Percentiles rank a stretch among this genome's conserved stretches.
phyloP scores from a whole-genome alignment of 2,329 filamentous ascomycete genomes.

The Claviceps monticola region DNA sequence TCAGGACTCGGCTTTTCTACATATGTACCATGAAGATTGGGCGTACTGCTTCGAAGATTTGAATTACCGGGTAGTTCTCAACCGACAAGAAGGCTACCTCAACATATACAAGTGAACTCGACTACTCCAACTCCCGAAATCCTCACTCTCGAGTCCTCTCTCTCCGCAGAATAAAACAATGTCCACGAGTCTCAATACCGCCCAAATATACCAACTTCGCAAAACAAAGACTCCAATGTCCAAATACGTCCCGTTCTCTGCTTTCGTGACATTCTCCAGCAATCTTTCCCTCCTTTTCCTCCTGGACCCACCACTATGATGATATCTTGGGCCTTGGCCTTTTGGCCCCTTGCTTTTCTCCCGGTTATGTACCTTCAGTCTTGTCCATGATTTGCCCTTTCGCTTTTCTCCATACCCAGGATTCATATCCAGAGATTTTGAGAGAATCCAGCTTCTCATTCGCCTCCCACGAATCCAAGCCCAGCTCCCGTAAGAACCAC shows the following conservation, averaged over 20 bases:
- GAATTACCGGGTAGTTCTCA: neutral
- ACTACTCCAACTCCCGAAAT: neutral
- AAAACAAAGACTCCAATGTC: neutral
- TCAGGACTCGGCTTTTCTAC: too few species aligned
- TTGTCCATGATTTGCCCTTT: too few species aligned
- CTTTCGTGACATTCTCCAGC: neutral
- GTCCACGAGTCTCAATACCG: neutral
- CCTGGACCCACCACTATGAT: too few species aligned
- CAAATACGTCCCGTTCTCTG: neutral
- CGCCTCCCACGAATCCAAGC: slow-evolving; percentile 36
- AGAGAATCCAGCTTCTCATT: slow-evolving; percentile 10
- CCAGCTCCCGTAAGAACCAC: slow-evolving; percentile 44
- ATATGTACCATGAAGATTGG: too few species aligned
- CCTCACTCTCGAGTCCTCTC: neutral
- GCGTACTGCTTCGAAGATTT: neutral
- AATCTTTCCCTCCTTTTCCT: neutral
- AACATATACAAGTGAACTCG: neutral
- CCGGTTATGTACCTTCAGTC: too few species aligned
- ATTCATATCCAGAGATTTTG: neutral
- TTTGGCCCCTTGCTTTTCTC: too few species aligned
- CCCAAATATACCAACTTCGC: neutral
- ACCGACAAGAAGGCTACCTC: neutral
- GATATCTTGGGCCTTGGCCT: too few species aligned
- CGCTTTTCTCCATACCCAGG: neutral
- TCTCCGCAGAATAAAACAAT: neutral